A percentile compares a stretch with the other conserved stretches of the same genome.
Conservation (phyloP, 2,329 filamentous ascomycete genomes). For the Penicillium italicum region DNA sequence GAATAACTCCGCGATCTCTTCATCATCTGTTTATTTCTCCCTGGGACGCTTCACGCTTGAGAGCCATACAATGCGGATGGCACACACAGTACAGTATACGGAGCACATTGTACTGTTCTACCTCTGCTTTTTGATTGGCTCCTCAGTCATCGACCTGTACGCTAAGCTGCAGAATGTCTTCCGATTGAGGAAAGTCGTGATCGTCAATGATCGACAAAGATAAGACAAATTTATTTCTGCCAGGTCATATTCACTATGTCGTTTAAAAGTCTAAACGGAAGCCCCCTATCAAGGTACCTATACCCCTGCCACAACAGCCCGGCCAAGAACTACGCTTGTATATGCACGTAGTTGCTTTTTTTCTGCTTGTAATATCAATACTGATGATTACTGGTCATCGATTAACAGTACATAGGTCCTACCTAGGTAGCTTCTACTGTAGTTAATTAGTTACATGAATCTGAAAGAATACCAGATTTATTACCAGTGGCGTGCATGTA, state of each 20-base stretch:
- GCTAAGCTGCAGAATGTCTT: background rate
- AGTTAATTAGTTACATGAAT: too few species aligned
- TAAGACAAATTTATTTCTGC: too few species aligned
- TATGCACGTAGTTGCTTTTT: too few species aligned
- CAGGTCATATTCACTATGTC: conserved; percentile 1
- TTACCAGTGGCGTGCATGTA: too few species aligned
- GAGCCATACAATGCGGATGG: background rate
- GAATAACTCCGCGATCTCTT: background rate
- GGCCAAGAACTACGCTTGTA: too few species aligned
- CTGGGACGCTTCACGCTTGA: background rate
- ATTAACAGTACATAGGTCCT: too few species aligned
- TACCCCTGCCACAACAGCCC: too few species aligned
- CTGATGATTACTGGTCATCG: too few species aligned
- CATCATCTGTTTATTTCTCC: background rate
- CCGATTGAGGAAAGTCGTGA: background rate
- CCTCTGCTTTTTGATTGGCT: background rate
- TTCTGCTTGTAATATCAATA: too few species aligned
- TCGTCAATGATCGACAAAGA: conserved; percentile 2
- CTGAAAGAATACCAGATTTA: too few species aligned
- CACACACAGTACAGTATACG: background rate
- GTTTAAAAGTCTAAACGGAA: background rate
- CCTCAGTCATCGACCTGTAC: background rate
- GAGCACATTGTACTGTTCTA: background rate
- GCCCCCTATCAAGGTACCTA: too few species aligned
- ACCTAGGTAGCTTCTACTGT: too few species aligned